Evolutionary conservation across 768 basidiomycete species (phyloP), one percentile per base, ranked within the genome.

Genomic region (Mycena pura): DNA sequence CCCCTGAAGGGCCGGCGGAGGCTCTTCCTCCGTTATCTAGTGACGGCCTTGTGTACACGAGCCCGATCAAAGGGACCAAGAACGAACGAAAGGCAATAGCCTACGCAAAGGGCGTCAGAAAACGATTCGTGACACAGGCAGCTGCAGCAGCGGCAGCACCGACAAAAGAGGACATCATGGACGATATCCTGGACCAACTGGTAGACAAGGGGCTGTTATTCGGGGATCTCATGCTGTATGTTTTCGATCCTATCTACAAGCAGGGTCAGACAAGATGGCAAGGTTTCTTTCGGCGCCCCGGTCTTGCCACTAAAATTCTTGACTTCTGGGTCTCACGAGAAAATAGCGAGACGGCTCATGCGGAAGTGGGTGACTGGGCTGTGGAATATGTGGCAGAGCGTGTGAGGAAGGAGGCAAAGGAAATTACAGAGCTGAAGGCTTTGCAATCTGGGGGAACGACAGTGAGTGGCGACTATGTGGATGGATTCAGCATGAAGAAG

Each of bases 271-370:
- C 54, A 2, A 68, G 71, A 10, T 75, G 65, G 62, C 25, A 69
- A 0, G 63, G 72, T 5, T 72, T 77, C 40, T 75, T 76, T 34
- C 17, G 24, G 6, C 6, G 46, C 11, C 9, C 13, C 1, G 69
- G 64, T 3, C n/a, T 31, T 19, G 60, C 57, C 0, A 41, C 56
- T 1, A 10, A 49, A 24, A 64, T 77, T 3, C 61, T 79, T 2
- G 54, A 73, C 34, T 67, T 66, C 54, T 77, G 74, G 73, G 56
- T 50, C 1, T 70, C 70, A 17, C 31, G 21, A 0, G 55, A 60
- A 5, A 73, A 70, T 39, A 71, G 63, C 29, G 14, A 46, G 1
- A 62, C 53, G 0, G 72, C 47, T 1, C 50, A 59, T 3, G 27
- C 46, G 2, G 49, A 68, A 27, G 64, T 74, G 1, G 46, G 49